A percentile compares a stretch with the other conserved stretches of the same genome.
Conservation (phyloP, 2,329 filamentous ascomycete species). For the Lachnellula arida region DNA sequence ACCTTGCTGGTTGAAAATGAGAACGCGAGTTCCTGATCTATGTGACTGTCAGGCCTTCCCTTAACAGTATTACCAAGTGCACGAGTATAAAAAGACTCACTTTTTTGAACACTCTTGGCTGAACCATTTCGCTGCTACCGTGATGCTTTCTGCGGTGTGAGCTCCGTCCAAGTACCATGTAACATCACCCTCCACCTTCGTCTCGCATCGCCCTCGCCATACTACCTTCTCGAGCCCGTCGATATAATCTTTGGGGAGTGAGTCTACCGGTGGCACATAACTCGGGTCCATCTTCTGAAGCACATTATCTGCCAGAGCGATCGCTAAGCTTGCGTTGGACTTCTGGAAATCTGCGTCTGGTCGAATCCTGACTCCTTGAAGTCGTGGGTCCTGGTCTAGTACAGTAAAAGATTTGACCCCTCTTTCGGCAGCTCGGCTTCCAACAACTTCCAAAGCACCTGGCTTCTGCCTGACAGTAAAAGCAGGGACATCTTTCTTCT, state of each 20-base stretch:
- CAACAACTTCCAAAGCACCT: slow-evolving; percentile 45
- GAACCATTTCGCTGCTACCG: slow-evolving; percentile 80
- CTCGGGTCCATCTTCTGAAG: slow-evolving; percentile 39
- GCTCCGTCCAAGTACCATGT: slow-evolving; percentile 90
- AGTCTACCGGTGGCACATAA: slow-evolving; percentile 22
- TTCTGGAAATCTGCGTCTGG: slow-evolving; percentile 55
- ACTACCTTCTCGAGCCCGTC: slow-evolving; percentile 70
- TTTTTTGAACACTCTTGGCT: slow-evolving; percentile 41
- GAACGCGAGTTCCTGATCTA: slow-evolving; percentile 40
- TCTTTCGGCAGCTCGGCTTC: slow-evolving; percentile 49
- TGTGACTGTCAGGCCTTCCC: neutral
- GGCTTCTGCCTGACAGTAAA: slow-evolving; percentile 53
- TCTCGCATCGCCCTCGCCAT: slow-evolving; percentile 75
- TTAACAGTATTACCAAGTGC: neutral
- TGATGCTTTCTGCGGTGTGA: slow-evolving; percentile 86
- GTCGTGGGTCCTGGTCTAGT: slow-evolving; percentile 43
- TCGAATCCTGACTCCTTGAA: slow-evolving; percentile 42
- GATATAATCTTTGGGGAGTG: slow-evolving; percentile 60
- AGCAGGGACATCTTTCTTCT: slow-evolving; percentile 54
- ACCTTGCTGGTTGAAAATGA: slow-evolving; percentile 88
- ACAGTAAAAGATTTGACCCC: slow-evolving; percentile 40
- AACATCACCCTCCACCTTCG: slow-evolving; percentile 52
- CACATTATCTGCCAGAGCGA: slow-evolving; percentile 48
- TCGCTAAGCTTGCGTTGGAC: slow-evolving; percentile 49
- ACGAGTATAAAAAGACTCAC: slow-evolving; percentile 21